These are phyloP conservation scores for Scheffersomyces illinoinensis DNA, from an alignment of 1,139 yeast species.

Conservation along the genomic window DNA sequence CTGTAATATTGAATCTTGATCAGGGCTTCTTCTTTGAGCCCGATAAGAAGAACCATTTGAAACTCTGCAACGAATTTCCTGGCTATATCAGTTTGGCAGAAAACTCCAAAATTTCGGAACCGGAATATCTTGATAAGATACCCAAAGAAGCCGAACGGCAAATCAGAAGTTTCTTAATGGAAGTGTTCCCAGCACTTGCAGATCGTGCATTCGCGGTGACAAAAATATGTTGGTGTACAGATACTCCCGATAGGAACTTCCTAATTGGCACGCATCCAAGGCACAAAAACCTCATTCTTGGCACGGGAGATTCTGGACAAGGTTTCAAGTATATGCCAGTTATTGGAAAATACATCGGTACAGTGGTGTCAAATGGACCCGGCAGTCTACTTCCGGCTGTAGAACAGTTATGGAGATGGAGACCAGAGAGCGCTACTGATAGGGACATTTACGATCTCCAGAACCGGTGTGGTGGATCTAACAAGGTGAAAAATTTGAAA, in stretches of 20 bases:
- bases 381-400: not conserved
- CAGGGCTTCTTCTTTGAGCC: slow-evolving; percentile 51
- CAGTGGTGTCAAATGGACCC: slow-evolving; percentile 17
- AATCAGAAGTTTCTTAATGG: slow-evolving; percentile 22
- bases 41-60: slow-evolving; percentile 18
- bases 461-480: slow-evolving; percentile 25
- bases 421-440: slow-evolving; percentile 17
- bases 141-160: slow-evolving; percentile 24
- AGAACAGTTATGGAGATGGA: slow-evolving; percentile 21
- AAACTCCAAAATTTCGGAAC: slow-evolving; percentile 33
- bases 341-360: slow-evolving; percentile 38
- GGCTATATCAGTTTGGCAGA: slow-evolving; percentile 28
- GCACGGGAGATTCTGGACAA: slow-evolving; percentile 49
- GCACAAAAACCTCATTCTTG: slow-evolving; percentile 27
- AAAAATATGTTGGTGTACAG: slow-evolving; percentile 51
- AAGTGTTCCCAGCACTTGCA: slow-evolving; percentile 36
- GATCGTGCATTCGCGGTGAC: slow-evolving; percentile 33
- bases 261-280: slow-evolving; percentile 42
- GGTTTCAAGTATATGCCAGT: slow-evolving; percentile 45
- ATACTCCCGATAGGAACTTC: slow-evolving; percentile 42
- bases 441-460: slow-evolving; percentile 17
- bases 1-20: slow-evolving; percentile 45
- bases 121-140: slow-evolving; percentile 19
- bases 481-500: slow-evolving; percentile 4
- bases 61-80: slow-evolving; percentile 33